Conservation (phyloP, 2,329 filamentous ascomycete species). For the Alternaria burnsii region DNA sequence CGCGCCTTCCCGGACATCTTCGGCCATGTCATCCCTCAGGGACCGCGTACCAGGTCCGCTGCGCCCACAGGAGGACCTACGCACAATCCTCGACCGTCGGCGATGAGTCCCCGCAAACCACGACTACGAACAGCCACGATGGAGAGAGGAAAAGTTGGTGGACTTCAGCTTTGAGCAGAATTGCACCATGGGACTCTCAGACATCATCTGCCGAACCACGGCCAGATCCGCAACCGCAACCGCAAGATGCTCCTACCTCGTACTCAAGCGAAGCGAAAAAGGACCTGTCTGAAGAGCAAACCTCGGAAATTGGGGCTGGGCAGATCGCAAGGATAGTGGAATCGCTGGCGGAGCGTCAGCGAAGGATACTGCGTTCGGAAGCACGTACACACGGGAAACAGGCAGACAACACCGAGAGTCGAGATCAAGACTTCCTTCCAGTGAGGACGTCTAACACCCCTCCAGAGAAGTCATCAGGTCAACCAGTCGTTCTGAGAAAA, state of each 20-base stretch:
- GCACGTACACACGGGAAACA: background rate
- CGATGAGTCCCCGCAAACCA: constrained; percentile 18
- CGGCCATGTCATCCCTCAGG: constrained; percentile 55
- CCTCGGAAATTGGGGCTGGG: background rate
- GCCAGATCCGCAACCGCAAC: background rate
- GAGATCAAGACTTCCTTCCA: background rate
- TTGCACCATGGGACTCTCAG: constrained; percentile 2
- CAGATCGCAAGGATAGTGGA: background rate
- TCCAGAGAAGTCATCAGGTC: background rate
- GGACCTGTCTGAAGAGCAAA: background rate
- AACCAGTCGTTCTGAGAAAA: background rate
- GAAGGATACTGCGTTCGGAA: background rate
- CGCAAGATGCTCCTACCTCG: background rate
- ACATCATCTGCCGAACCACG: constrained; percentile 2
- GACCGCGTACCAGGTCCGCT: constrained; percentile 48
- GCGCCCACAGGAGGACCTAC: constrained; percentile 32
- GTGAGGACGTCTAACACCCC: background rate
- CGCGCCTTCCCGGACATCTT: constrained; percentile 52
- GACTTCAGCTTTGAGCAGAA: background rate
- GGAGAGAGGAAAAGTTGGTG: constrained; percentile 11
- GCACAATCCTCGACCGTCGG: constrained; percentile 20
- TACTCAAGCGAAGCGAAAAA: background rate
- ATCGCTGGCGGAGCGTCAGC: background rate
- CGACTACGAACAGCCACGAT: constrained; percentile 5
- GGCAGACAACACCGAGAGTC: background rate